Percentiles rank a stretch among this genome's conserved stretches.
These are phyloP conservation scores for Fusarium torulosum DNA, from an alignment of 2,329 filamentous ascomycete genomes.

Conservation along the genomic window DNA sequence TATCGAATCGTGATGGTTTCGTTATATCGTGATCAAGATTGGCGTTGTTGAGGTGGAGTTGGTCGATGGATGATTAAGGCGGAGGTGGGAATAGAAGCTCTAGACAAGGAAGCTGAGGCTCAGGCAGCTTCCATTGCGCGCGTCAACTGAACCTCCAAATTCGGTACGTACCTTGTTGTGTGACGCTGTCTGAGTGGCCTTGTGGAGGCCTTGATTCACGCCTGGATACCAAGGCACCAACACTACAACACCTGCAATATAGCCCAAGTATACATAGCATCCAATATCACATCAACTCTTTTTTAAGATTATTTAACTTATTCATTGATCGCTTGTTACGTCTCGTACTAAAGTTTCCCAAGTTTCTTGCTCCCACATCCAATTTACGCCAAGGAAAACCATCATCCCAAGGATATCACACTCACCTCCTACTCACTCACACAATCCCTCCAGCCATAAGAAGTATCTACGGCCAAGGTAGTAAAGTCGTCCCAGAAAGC, in stretches of 20 bases:
- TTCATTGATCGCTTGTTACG: slow-evolving; percentile 34
- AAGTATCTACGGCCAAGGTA: background rate
- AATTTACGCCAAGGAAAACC: slow-evolving; percentile 37
- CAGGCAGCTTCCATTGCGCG: slow-evolving; percentile 61
- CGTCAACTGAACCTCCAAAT: slow-evolving; percentile 51
- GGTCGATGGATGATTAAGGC: slow-evolving; percentile 23
- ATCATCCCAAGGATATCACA: slow-evolving; percentile 36
- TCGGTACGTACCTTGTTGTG: slow-evolving; percentile 29
- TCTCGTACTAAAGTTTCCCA: slow-evolving; percentile 18
- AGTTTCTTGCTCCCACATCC: slow-evolving; percentile 21
- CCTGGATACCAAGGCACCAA: slow-evolving; percentile 17
- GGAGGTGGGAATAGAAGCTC: slow-evolving; percentile 41
- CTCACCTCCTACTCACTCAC: slow-evolving; percentile 13
- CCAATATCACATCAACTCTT: background rate
- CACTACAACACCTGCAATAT: background rate
- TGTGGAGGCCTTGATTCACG: background rate
- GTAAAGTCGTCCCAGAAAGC: background rate
- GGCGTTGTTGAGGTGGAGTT: slow-evolving; percentile 19
- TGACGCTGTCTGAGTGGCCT: slow-evolving; percentile 7
- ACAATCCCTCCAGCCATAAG: slow-evolving; percentile 6
- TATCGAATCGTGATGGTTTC: slow-evolving; percentile 23
- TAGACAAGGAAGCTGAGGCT: slow-evolving; percentile 48
- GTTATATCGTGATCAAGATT: slow-evolving; percentile 28
- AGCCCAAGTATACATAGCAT: background rate
- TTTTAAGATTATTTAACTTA: slow-evolving; percentile 16